Base-by-base conservation (phyloP, 805 yeast species). In the Hyphopichia homilentoma region DNA sequence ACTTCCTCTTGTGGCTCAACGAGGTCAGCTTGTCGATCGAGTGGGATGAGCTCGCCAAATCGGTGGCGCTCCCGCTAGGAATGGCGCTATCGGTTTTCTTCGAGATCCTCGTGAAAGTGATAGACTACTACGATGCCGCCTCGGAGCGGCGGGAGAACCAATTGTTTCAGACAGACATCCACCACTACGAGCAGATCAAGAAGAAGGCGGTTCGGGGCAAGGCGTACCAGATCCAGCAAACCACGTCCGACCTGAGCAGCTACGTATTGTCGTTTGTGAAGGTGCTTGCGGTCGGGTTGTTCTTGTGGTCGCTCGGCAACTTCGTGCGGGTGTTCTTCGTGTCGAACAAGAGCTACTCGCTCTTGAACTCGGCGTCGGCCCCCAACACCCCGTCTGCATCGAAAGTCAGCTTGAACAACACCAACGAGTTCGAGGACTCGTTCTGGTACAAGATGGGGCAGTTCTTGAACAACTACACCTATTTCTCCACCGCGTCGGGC, bases 21-120 rank as follows among this genome's bases (percentile, higher is more conserved):
- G 73, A 67, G 35, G 22, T 49, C n/a, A 39, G 57, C 15, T 39
- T 57, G 13, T 59, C 68, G 4, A 61, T 67, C 11, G 70, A 65
- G 20, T 66, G 71, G 72, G 70, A 67, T 36, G 57, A 54, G 23
- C 58, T 60, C 34, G 40, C 54, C 16, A 42, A 47, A 4, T 41
- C 57, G 2, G 31, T 57, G 2, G 60, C 65, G 4, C 34, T 62
- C n/a, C 63, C 65, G 1, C 25, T 52, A 7, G 68, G 68, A 2
- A 35, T 47, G 5, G 22, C 37, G 7, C 36, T 55, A n/a, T 36
- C 54, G 5, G 27, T 42, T 4, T 17, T 44, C 2, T 51, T 43
- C 19, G 30, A 54, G 11, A 28, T 38, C 12, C 26, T 54, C n/a
- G 30, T 49, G 25, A 50, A 54, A 32, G 43, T 47, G 7, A 23